Evolutionary conservation across 495 filamentous ascomycete genomes (phyloP), one percentile per base, ranked within the genome.

Genomic region (Penicillium coprophilum): DNA sequence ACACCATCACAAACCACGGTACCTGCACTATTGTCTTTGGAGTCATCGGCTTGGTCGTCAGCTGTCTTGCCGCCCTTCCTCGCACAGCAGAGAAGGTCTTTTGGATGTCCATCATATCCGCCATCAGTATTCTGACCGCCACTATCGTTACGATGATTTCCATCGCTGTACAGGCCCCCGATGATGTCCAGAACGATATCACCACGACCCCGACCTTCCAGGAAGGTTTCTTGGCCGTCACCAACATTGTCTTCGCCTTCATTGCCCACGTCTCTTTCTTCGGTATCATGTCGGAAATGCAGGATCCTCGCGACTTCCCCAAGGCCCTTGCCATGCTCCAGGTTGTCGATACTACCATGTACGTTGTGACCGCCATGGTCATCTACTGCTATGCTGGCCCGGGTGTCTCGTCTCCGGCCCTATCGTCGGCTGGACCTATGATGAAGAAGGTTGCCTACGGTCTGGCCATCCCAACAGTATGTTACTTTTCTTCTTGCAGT

Each of bases 371-470:
- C 0, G 83, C 84, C 1, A 79, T 84, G 9, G 72, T 91, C 19
- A 84, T 90, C 54, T 93, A 92, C 73, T 71, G 68, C 63, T 93
- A 83, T 64, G 84, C 84, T 2, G 90, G 90, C 19, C 67, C 69
- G 1, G 70, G 73, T n/a, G 89, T 93, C 39, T 59, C 72, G 6
- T 85, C 84, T 1, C 90, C 90, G 0, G 88, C 89, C 4, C 78
- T 93, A 0, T 79, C 84, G 15, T 85, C 85, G 0, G 84, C 87
- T 9, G 78, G 82, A 11, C 71, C 74, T 1, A 27, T 82, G 0
- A 66, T 92, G 15, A 80, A 82, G 55, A 91, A 89, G 69, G 69
- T 92, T 12, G 85, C 87, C 2, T 94, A 87, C 59, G 89, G 89
- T 6, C 72, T 93, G 44, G 89, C 88, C 4, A 72, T 89, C 10